Evolutionary conservation across 2,329 filamentous ascomycete species (phyloP).

Genomic region (Xylaria sp.): DNA sequence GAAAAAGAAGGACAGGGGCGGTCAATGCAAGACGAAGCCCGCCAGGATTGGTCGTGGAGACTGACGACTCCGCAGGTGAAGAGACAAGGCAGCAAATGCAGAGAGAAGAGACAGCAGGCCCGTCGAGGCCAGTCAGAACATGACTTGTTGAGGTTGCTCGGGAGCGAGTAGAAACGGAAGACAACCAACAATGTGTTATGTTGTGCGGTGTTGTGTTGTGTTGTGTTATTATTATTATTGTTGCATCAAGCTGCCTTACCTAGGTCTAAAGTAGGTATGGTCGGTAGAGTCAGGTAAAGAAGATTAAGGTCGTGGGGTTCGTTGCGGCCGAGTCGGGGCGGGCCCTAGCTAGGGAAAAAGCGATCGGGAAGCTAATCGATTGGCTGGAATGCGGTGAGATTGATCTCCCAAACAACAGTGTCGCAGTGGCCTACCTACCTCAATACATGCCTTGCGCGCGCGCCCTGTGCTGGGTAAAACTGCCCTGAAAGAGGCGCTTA

Average conservation of each 20-base stretch:
- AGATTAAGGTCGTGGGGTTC: constrained; percentile 30
- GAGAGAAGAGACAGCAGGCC: background rate
- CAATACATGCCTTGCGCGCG: background rate
- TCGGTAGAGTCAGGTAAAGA: constrained; percentile 12
- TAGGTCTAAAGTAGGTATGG: background rate
- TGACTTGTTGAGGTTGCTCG: constrained; percentile 23
- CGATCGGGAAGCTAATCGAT: constrained; percentile 30
- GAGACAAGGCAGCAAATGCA: constrained; percentile 22
- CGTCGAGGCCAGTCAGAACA: constrained; percentile 19
- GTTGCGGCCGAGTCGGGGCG: constrained; percentile 1
- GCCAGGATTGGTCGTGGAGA: constrained; percentile 14
- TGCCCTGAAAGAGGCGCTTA: constrained; percentile 19
- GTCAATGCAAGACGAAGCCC: constrained; percentile 34
- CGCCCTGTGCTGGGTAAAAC: background rate
- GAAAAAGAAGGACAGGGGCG: constrained; percentile 35
- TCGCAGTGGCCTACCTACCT: constrained; percentile 19
- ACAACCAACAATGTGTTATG: background rate
- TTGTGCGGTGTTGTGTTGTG: background rate
- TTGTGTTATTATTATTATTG: constrained; percentile 10
- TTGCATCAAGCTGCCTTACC: constrained; percentile 18
- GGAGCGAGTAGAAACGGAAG: background rate
- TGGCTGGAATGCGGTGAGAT: constrained; percentile 36
- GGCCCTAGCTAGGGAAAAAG: background rate
- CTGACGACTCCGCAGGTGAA: constrained; percentile 17
- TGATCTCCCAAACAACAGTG: constrained; percentile 35